Evolutionary conservation across 106 monocot species (phyloP).

Genomic region (Xerophyta viscosa): DNA sequence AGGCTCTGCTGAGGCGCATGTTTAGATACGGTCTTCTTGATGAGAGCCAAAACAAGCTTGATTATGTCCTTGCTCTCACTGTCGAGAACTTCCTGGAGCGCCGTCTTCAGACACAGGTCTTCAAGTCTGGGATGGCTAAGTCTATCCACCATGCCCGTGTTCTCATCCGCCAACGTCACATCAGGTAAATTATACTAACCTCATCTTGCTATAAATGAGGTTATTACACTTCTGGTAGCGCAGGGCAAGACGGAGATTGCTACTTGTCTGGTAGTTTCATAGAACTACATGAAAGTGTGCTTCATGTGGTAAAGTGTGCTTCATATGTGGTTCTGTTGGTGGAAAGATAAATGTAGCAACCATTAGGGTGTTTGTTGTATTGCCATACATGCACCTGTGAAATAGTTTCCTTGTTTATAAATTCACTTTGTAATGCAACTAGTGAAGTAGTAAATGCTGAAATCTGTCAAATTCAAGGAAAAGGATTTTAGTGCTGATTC

Average conservation of each 20-base stretch:
- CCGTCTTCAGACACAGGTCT: conserved; percentile 25
- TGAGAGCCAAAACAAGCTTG: conserved; percentile 35
- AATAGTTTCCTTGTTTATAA: too few species aligned
- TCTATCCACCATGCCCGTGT: conserved; percentile 84
- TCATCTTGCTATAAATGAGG: neutral
- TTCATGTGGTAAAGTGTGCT: too few species aligned
- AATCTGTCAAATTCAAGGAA: too few species aligned
- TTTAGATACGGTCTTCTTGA: conserved; percentile 28
- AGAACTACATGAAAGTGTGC: neutral
- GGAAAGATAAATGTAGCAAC: neutral
- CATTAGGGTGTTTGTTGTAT: too few species aligned
- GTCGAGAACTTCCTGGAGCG: conserved; percentile 34
- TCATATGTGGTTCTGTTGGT: neutral
- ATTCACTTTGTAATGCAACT: too few species aligned
- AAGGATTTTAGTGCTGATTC: too few species aligned
- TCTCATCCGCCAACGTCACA: conserved; percentile 83
- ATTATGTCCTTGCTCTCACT: conserved; percentile 27
- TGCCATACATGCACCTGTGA: too few species aligned
- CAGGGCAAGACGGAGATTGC: neutral
- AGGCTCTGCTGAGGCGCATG: conserved; percentile 27
- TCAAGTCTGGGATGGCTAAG: conserved; percentile 74
- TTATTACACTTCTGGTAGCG: neutral
- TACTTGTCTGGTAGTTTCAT: neutral
- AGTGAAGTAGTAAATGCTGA: too few species aligned
- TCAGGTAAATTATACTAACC: conserved; percentile 32